Base-by-base conservation (phyloP, 1,284 basidiomycete species). In the Puccinia horiana region DNA sequence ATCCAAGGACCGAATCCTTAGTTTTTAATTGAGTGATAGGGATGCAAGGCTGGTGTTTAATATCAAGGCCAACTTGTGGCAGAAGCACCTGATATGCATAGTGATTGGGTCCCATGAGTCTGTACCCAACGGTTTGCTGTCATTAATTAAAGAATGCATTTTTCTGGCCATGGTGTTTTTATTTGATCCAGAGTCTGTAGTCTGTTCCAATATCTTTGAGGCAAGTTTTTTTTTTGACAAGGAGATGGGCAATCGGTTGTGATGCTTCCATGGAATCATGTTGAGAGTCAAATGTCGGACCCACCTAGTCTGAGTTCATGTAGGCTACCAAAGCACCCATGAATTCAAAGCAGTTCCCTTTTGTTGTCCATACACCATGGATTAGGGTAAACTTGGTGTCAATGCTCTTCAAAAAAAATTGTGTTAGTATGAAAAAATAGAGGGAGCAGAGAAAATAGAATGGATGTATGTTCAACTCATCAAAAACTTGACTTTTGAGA, bases 51-150 rank as follows among this genome's bases (percentile, higher is more conserved):
- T n/a, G n/a, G n/a, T n/a, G n/a, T n/a, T n/a, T n/a, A n/a, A n/a
- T n/a, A n/a, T n/a, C 4, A 54, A 37, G 35, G 44, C 72, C 72
- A 75, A 49, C 72, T 56, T 56, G 70, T 73, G 70, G 18, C 37
- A 73, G 20, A 73, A 73, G 29, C 44, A 73, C 14, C 29, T 12
- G 35, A 73, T 54, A 18, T 74, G 72, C 72, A 74, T 74, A 20
- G 47, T 18, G 20, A n/a, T 40, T 3, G 52, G 52, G n/a, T 54
- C 32, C 73, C 52, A 75, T 2, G 18, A 40, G 40, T 18, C 5
- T 14, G 32, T 67, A 5, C n/a, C n/a, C 8, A 11, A 4, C 4
- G 35, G 35, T 4, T 37, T 8, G n/a, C 20, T 67, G 11, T 8
- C 32, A 9, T 67, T 44, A 23, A 67, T 8, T 6, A 44, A 37